Percentiles rank a stretch among this genome's conserved stretches.
These are phyloP conservation scores for Rubus parviflorus DNA, from an alignment of 306 rosid genomes.

Conservation along the genomic window DNA sequence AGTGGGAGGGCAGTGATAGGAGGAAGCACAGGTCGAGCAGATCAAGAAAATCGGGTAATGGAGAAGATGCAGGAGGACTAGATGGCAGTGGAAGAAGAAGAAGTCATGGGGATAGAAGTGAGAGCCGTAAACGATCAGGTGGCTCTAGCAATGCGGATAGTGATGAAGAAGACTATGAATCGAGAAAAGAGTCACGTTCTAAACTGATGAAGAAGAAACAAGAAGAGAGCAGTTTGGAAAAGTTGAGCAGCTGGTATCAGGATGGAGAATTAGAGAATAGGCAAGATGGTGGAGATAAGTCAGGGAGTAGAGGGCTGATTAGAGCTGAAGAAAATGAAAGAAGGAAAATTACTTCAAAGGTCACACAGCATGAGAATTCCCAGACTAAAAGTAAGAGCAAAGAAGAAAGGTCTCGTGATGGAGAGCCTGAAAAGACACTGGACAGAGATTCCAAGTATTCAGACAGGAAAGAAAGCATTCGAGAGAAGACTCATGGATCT, in stretches of 20 bases:
- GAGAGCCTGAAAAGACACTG: slow-evolving; percentile 47
- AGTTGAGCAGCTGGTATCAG: slow-evolving; percentile 87
- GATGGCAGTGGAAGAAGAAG: slow-evolving; percentile 70
- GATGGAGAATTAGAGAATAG: slow-evolving; percentile 79
- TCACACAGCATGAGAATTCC: slow-evolving; percentile 52
- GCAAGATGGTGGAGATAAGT: slow-evolving; percentile 61
- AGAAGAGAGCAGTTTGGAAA: slow-evolving; percentile 92
- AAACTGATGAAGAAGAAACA: slow-evolving; percentile 75
- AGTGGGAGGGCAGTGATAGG: slow-evolving; percentile 72
- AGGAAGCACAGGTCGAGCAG: slow-evolving; percentile 79
- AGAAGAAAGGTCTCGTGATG: slow-evolving; percentile 51
- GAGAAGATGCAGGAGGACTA: slow-evolving; percentile 59
- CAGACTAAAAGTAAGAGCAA: slow-evolving; percentile 50
- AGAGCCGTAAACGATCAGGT: slow-evolving; percentile 52
- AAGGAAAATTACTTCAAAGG: slow-evolving; percentile 51
- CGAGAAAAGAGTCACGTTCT: slow-evolving; percentile 53
- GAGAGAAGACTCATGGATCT: slow-evolving; percentile 75
- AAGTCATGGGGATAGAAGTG: slow-evolving; percentile 52
- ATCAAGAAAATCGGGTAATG: slow-evolving; percentile 60
- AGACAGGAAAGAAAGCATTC: slow-evolving; percentile 60
- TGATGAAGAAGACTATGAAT: slow-evolving; percentile 74
- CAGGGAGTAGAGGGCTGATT: slow-evolving; percentile 38
- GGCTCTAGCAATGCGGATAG: slow-evolving; percentile 62
- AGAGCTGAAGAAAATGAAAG: slow-evolving; percentile 53
- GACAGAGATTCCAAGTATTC: slow-evolving; percentile 60